Percentiles rank a stretch among this genome's conserved stretches.
Evolutionary conservation across 2,329 filamentous ascomycete species (phyloP).

Genomic region (Trichoderma atrobrunneum): DNA sequence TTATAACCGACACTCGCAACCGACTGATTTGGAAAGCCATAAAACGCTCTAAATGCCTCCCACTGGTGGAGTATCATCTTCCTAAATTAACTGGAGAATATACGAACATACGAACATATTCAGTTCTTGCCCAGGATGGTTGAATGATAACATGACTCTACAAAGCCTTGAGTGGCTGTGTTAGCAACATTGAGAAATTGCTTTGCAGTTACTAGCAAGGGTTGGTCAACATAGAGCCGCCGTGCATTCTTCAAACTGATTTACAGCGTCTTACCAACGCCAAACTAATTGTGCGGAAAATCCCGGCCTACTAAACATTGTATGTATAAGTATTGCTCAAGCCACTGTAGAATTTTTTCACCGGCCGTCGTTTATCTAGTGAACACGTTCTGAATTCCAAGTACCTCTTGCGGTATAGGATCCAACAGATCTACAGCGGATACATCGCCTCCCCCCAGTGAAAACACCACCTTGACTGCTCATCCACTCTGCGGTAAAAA

Average conservation of each 20-base stretch:
- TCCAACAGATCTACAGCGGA: background rate
- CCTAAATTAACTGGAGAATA: background rate
- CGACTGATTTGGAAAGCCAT: background rate
- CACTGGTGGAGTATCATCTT: background rate
- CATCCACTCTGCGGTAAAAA: background rate
- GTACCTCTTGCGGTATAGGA: background rate
- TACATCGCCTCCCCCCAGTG: background rate
- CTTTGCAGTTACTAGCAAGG: background rate
- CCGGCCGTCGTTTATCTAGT: background rate
- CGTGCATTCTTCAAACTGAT: background rate
- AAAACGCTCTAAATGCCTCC: background rate
- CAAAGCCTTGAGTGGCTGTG: background rate
- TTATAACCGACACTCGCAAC: background rate
- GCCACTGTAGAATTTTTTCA: background rate
- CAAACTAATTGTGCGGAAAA: background rate
- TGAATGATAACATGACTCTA: background rate
- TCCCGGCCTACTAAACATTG: background rate
- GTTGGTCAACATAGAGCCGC: background rate
- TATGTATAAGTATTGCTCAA: background rate
- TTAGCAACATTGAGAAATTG: background rate
- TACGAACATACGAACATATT: background rate
- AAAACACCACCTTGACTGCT: background rate
- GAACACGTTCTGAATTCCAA: background rate
- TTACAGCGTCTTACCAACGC: background rate
- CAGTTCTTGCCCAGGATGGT: background rate